A percentile compares a stretch with the other conserved stretches of the same genome.
Conservation (phyloP, 345 rosid genomes). For the Ricinus communis region DNA sequence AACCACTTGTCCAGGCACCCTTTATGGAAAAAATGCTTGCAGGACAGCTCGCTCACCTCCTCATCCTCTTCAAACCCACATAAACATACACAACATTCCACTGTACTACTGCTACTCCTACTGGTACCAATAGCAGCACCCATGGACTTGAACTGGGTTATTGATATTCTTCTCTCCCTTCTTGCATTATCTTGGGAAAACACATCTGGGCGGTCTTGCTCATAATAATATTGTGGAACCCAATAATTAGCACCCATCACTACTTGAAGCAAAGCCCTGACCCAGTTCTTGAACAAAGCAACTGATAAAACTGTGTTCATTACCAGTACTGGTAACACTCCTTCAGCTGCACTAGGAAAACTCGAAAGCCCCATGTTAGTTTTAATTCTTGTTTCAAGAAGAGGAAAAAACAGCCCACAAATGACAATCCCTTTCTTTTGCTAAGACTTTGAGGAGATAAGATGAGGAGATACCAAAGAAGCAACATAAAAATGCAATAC, state of each 20-base stretch:
- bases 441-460: no score
- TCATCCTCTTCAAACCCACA: constrained; percentile 70
- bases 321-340: constrained; percentile 63
- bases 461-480: no score
- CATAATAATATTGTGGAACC: constrained; percentile 5
- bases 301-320: constrained; percentile 61
- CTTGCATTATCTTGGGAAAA: constrained; percentile 16
- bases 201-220: constrained; percentile 25
- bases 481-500: no score
- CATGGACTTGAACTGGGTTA: constrained; percentile 53
- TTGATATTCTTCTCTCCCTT: constrained; percentile 43
- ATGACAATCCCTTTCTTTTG: no score
- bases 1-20: constrained; percentile 76
- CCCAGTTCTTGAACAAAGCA: constrained; percentile 56
- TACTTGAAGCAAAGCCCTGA: constrained; percentile 38
- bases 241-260: constrained; percentile 16
- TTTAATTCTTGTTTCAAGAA: no score
- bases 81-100: constrained; percentile 76
- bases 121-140: constrained; percentile 1
- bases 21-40: constrained; percentile 89
- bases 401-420: not conserved
- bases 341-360: constrained; percentile 59
- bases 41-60: constrained; percentile 76
- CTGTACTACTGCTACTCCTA: not conserved
- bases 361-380: constrained; percentile 67